Evolutionary conservation across 2,329 filamentous ascomycete genomes (phyloP).

Genomic region (Nakataea oryzae): DNA sequence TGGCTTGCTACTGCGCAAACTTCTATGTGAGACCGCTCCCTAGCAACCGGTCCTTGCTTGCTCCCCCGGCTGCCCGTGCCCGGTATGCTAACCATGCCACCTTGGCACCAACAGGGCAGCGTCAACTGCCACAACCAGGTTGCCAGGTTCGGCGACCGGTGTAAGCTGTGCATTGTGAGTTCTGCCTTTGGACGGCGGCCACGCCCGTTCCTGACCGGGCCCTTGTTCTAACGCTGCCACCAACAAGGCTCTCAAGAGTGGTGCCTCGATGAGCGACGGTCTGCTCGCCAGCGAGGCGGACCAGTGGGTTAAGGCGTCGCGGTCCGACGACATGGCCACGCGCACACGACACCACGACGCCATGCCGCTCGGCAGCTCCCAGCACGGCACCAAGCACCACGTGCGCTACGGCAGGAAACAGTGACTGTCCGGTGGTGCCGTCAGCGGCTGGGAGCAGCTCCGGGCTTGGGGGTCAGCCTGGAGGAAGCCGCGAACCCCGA

Average conservation of each 20-base stretch:
- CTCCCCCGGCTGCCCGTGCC: no score
- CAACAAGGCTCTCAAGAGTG: background rate
- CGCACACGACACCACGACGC: background rate
- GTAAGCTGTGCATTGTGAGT: conserved; percentile 13
- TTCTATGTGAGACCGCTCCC: background rate
- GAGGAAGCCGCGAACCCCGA: no score
- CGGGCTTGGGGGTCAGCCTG: background rate
- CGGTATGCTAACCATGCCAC: background rate
- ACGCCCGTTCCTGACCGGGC: background rate
- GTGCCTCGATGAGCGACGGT: background rate
- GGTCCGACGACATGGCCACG: background rate
- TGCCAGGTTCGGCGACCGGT: conserved; percentile 11
- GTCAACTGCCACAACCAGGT: conserved; percentile 3
- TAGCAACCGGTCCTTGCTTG: background rate
- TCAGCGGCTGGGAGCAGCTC: background rate
- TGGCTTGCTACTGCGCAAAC: conserved; percentile 4
- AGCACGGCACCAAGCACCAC: background rate
- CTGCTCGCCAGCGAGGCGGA: background rate
- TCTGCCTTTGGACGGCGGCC: background rate
- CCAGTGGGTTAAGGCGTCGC: background rate
- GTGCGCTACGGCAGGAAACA: conserved; percentile 1
- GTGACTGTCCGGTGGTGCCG: background rate
- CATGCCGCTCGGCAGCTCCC: background rate
- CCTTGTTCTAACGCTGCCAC: background rate
- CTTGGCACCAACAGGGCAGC: background rate